These are phyloP conservation scores for Leishmania arabica DNA, from an alignment of 208 protist genomes.

Conservation along the genomic window DNA sequence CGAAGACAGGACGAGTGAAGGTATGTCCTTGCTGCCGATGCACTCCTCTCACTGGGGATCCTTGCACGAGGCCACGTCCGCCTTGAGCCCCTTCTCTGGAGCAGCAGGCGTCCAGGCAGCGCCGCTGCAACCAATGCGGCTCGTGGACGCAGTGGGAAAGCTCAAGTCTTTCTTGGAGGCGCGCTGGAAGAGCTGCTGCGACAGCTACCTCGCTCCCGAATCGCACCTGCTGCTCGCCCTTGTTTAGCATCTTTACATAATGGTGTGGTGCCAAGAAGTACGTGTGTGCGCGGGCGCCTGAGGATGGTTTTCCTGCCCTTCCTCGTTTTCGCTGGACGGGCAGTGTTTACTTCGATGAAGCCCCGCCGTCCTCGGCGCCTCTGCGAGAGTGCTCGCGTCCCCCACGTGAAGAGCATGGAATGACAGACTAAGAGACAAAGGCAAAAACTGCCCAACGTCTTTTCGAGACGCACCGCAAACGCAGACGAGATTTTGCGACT, in stretches of 20 bases:
- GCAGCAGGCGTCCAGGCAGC: neutral
- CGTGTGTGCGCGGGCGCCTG: neutral
- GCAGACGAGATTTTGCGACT: neutral
- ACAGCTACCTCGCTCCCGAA: constrained; percentile 51
- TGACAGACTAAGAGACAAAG: neutral
- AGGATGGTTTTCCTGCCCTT: neutral
- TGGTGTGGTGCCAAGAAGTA: neutral
- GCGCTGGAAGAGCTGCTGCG: constrained; percentile 32
- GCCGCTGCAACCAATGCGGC: constrained; percentile 8
- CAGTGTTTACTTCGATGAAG: neutral
- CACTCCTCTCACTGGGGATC: neutral
- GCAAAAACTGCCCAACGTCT: neutral
- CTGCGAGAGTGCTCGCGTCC: neutral
- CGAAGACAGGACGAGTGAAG: neutral
- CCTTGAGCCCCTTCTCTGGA: neutral
- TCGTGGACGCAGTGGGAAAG: constrained; percentile 30
- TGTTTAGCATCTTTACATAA: constrained; percentile 1
- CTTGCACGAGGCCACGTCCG: neutral
- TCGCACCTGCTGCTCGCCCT: constrained; percentile 40
- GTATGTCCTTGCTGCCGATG: constrained; percentile 12
- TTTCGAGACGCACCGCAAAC: neutral
- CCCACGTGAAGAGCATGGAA: neutral
- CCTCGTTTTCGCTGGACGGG: neutral
- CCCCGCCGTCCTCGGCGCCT: neutral
- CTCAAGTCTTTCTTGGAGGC: constrained; percentile 22